phyloP scores from a whole-genome alignment of 257 asterid species.

The Striga asiatica region DNA sequence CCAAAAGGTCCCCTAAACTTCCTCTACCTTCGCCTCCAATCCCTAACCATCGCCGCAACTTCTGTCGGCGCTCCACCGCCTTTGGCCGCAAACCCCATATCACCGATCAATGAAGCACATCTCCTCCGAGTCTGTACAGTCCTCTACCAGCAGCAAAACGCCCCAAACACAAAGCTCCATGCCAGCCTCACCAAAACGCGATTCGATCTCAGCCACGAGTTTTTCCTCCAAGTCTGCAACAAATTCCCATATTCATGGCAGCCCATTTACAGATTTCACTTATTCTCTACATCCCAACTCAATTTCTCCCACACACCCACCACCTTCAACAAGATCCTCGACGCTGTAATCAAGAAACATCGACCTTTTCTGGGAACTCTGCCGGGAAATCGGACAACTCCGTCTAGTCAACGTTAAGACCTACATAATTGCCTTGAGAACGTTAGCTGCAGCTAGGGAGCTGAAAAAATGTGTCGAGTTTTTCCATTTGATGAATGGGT shows the following conservation, averaged over 20 bases:
- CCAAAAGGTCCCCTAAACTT: conserved; percentile 15
- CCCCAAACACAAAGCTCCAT: conserved; percentile 46
- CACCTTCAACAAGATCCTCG: conserved; percentile 70
- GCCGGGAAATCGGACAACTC: conserved; percentile 47
- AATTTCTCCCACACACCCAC: conserved; percentile 53
- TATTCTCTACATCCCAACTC: conserved; percentile 36
- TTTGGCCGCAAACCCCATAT: conserved; percentile 7
- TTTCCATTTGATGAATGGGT: conserved; percentile 65
- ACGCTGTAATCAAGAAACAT: conserved; percentile 66
- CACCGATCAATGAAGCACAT: conserved; percentile 49
- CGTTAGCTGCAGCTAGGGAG: conserved; percentile 68
- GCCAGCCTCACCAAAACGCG: conserved; percentile 35
- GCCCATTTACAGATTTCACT: conserved; percentile 70
- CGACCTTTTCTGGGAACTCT: conserved; percentile 70
- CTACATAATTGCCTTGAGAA: conserved; percentile 42
- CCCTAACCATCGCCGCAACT: conserved; percentile 17
- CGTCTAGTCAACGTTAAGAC: conserved; percentile 57
- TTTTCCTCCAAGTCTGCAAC: conserved; percentile 82
- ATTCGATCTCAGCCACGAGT: conserved; percentile 63
- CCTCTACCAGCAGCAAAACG: conserved; percentile 84
- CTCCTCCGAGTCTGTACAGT: conserved; percentile 69
- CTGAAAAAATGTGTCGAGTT: conserved; percentile 71
- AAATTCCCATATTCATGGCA: conserved; percentile 78
- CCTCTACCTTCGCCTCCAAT: conserved; percentile 25
- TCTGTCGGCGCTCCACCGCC: conserved; percentile 11